These are phyloP conservation scores for Jaapia argillacea DNA, from an alignment of 768 basidiomycete species.

Conservation along the genomic window DNA sequence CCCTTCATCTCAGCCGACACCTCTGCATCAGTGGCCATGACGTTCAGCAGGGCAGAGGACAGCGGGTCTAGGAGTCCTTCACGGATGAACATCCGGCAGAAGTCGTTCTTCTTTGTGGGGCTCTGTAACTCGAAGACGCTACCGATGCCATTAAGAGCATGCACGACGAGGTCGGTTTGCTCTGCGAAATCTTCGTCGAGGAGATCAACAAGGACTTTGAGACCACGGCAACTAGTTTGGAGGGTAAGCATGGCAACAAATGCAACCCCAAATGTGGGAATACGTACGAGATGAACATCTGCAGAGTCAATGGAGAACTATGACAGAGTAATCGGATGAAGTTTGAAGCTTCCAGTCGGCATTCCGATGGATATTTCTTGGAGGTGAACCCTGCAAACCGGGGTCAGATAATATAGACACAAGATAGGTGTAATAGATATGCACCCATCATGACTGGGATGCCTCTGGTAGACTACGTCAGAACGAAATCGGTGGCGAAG, in stretches of 20 bases:
- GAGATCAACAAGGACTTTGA: constrained; percentile 90
- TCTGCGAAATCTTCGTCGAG: constrained; percentile 94
- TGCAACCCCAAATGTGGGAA: not conserved
- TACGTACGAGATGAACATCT: constrained; percentile 97
- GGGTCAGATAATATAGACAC: constrained; percentile 17
- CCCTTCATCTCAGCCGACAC: constrained; percentile 66
- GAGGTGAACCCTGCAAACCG: constrained; percentile 69
- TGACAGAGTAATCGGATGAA: constrained; percentile 90
- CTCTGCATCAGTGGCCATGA: constrained; percentile 66
- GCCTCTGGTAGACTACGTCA: constrained; percentile 37
- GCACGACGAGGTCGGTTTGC: constrained; percentile 83
- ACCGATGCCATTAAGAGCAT: constrained; percentile 89
- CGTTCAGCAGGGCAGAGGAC: constrained; percentile 80
- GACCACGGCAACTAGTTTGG: constrained; percentile 71
- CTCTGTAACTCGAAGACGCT: constrained; percentile 95
- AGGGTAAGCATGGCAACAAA: constrained; percentile 1
- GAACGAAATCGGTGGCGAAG: not conserved
- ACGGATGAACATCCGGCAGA: constrained; percentile 95
- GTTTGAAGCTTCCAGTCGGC: constrained; percentile 89
- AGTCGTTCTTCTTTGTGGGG: constrained; percentile 96
- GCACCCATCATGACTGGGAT: constrained; percentile 92
- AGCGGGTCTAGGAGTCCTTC: constrained; percentile 93
- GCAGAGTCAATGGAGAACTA: constrained; percentile 86
- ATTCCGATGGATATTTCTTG: constrained; percentile 89
- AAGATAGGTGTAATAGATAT: too few species aligned